Conservation (phyloP, 2,329 filamentous ascomycete species). For the Sporothrix phasma region DNA sequence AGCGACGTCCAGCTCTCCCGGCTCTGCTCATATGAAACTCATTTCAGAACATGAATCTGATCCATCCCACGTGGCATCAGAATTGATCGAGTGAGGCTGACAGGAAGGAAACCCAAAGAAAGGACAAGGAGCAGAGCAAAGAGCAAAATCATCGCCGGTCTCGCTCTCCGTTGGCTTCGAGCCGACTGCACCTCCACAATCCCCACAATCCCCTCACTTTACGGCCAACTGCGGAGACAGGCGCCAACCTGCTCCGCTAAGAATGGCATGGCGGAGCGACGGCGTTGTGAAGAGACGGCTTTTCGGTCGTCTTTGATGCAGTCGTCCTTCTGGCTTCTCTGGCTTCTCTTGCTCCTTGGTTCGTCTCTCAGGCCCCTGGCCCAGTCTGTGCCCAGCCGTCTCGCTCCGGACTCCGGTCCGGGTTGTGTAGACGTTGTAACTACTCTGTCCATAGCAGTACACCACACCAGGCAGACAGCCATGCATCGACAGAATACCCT, state of each 20-base stretch:
- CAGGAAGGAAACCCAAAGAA: too few relatives aligned
- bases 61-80: not conserved
- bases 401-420: not conserved
- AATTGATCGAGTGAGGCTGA: too few relatives aligned
- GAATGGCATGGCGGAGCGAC: not conserved
- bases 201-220: constrained; percentile 4
- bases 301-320: not conserved
- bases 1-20: not conserved
- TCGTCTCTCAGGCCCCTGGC: too few relatives aligned
- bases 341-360: too few relatives aligned
- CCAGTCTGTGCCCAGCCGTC: too few relatives aligned
- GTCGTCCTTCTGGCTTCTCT: not conserved
- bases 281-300: not conserved
- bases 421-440: not conserved
- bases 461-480: not conserved
- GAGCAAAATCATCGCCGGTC: not conserved
- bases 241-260: not conserved
- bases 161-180: not conserved
- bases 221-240: not conserved
- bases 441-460: not conserved
- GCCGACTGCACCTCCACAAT: not conserved
- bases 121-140: too few relatives aligned
- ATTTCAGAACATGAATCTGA: too few relatives aligned
- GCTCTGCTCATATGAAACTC: not conserved
- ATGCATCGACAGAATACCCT: not conserved